Base-by-base conservation (phyloP, 2,329 filamentous ascomycete genomes). In the Pseudogymnoascus sp. region DNA sequence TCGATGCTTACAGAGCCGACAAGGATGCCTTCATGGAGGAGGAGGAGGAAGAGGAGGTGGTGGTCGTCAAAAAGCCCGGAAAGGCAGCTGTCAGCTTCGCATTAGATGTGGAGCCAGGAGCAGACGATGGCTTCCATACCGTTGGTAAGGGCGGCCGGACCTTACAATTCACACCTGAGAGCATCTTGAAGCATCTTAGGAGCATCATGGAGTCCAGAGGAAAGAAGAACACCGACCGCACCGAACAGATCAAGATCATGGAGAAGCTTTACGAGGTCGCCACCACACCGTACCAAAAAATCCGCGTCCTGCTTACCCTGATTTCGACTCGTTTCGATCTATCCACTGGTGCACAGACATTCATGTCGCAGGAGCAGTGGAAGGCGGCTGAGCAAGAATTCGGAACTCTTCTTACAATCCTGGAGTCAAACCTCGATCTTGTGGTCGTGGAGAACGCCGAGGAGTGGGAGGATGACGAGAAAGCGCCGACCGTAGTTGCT, bases 401-500 rank as follows among this genome's bases (percentile, higher is more conserved):
- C 66, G 84, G 84, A 12, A 82, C 82, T 58, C 84, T 99, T 30
- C 82, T 99, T 41, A 80, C 86, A 65, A 86, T 92, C 16, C 86
- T 99, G 41, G 91, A 96, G 75, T 77, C 83, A 64, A 91, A 91
- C 78, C 82, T 82, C 65, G 86, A 94, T 67, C 89, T 93, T 73
- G 82, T 97, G 60, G 91, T 99, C 58, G 82, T 94, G 23, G 94
- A 99, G 78, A 87, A 85, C 68, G 94, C 91, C 22, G 94, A 99
- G 74, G 94, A 99, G 77, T 97, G 94, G 94, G 94, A 99, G 69
- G 94, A 99, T 72, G 95, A 99, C 69, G 95, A 99, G 71, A 97
- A 97, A 81, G 84, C 87, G 41, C 94, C 94, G 12, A 82, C 82
- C 33, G 80, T 93, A 68, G 84, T 84, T 63, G 76, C 82, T 22